Base-by-base conservation (phyloP, 116 monocot species). In the Cymodocea nodosa region DNA sequence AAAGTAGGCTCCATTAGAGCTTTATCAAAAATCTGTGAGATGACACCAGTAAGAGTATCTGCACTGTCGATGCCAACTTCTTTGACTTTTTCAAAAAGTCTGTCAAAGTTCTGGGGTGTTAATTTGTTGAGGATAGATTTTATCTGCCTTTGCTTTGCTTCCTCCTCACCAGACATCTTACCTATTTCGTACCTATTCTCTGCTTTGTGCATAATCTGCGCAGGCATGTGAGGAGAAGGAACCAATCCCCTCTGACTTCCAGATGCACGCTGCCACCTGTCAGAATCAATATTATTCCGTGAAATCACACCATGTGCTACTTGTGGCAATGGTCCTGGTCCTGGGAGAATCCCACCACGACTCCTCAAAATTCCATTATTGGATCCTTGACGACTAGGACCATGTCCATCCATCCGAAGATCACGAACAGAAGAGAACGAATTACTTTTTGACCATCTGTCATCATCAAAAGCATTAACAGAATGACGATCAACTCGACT, bases 21-120 rank as follows among this genome's bases (percentile, higher is more conserved):
- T 78, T 95, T 95, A 53, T 95, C 95, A 83, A 90, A 95, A 73
- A 95, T 95, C 70, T 95, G 95, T 53, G 85, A 76, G 60, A 95
- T 90, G 51, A 95, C 90, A 57, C 85, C 90, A 56, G n/a, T 67
- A 44, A 95, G 85, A 64, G 95, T 95, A 15, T 0, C 52, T 16
- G 66, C 62, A 70, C 67, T 90, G 40, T 90, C 85, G 54, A 95
- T 87, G 44, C 83, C 85, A 40, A 90, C 90, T 36, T 78, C 79
- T 63, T 85, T 87, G 13, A 89, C 90, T 77, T 95, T 81, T 11
- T 62, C 70, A 81, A 87, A 87, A 23, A 95, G 71, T 63, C 81
- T 84, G 6, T 90, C 87, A 80, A 90, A 90, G 66, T 90, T 95
- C 63, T 90, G 86, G 49, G 90, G 87, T n/a, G 90, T 95, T 40